Conservation (phyloP, 371 early-diverging fungal species). For the Mortierella sp. region DNA sequence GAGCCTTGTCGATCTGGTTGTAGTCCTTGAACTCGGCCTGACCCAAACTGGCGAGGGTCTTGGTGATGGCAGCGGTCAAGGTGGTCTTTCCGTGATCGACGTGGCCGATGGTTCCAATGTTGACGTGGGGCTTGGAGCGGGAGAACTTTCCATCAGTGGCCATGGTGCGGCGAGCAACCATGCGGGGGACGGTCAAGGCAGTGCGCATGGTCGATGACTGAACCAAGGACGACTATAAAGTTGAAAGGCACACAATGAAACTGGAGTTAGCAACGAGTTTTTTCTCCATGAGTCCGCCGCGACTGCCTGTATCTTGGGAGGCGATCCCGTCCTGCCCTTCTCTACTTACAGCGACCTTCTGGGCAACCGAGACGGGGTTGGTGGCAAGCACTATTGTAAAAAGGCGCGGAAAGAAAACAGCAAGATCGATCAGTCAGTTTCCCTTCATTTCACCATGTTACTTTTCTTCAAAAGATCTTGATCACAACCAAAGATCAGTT, state of each 20-base stretch:
- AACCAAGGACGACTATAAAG: constrained; percentile 32
- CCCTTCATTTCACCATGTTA: background rate
- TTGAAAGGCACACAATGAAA: background rate
- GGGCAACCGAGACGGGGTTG: constrained; percentile 50
- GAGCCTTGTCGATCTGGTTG: constrained; percentile 97
- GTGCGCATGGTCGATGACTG: constrained; percentile 36
- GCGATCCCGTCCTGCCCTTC: background rate
- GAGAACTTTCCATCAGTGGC: constrained; percentile 66
- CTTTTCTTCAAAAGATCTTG: background rate
- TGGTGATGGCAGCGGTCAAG: constrained; percentile 99
- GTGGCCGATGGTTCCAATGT: constrained; percentile 99
- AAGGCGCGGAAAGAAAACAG: background rate
- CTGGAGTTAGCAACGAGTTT: background rate
- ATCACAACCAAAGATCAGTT: background rate
- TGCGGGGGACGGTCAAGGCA: constrained; percentile 49
- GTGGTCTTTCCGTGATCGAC: constrained; percentile 99
- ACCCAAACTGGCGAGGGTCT: constrained; percentile 86
- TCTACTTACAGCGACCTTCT: constrained; percentile 54
- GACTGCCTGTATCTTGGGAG: background rate
- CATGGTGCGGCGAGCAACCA: constrained; percentile 54
- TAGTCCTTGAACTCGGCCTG: constrained; percentile 94
- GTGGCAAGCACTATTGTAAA: constrained; percentile 38
- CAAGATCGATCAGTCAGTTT: background rate
- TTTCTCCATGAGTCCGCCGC: background rate
- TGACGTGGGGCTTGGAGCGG: constrained; percentile 97